Percentiles rank a stretch among this genome's conserved stretches.
These are phyloP conservation scores for Leptographium lundbergii DNA, from an alignment of 2,329 filamentous ascomycete genomes.

Conservation along the genomic window DNA sequence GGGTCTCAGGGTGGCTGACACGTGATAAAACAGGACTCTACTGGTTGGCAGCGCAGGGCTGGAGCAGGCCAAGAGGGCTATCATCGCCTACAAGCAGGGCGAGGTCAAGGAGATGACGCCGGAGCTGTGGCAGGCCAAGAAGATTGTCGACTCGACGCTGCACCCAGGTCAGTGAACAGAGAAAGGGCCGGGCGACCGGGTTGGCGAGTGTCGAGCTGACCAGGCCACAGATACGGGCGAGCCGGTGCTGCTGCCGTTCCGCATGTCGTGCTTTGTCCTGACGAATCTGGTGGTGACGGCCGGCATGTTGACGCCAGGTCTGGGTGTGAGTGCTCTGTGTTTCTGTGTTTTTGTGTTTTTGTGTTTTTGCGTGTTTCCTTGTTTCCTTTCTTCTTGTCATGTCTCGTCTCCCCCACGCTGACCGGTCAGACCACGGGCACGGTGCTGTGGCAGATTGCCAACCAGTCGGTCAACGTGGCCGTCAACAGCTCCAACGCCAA, in stretches of 20 bases:
- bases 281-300: constrained; percentile 91
- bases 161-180: constrained; percentile 60
- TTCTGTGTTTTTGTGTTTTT: too few relatives aligned
- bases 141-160: constrained; percentile 89
- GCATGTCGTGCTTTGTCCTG: constrained; percentile 92
- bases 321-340: constrained; percentile 40
- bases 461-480: constrained; percentile 95
- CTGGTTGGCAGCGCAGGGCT: constrained; percentile 67
- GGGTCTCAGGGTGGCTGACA: background rate
- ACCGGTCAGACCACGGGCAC: constrained; percentile 58
- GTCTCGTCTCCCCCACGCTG: background rate
- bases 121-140: constrained; percentile 90
- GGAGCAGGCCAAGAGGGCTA: constrained; percentile 70
- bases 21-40: constrained; percentile 45
- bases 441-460: constrained; percentile 86
- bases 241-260: constrained; percentile 85
- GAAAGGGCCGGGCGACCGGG: background rate
- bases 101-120: constrained; percentile 70
- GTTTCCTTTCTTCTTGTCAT: background rate
- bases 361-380: background rate
- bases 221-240: constrained; percentile 64
- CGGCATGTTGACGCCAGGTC: constrained; percentile 88
- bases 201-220: background rate
- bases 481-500: constrained; percentile 98
- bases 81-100: constrained; percentile 79